phyloP scores from a whole-genome alignment of 176 grass and related monocot species.

The Oryza meyeriana region DNA sequence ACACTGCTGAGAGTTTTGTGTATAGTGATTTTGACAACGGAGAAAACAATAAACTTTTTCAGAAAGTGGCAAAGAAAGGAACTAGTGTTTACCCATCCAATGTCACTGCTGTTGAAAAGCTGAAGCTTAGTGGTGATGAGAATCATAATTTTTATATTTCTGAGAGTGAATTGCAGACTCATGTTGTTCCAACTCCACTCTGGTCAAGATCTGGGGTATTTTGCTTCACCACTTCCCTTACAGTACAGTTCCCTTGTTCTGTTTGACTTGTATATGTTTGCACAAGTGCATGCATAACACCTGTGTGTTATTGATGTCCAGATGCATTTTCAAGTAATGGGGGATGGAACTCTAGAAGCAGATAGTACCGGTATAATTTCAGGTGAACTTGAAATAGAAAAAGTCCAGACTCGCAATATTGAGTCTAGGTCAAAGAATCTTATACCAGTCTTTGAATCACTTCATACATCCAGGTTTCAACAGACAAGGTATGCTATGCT shows the following conservation, averaged over 20 bases:
- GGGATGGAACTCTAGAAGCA: conserved; percentile 36
- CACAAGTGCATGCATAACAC: background rate
- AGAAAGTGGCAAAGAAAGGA: conserved; percentile 56
- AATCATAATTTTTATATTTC: conserved; percentile 73
- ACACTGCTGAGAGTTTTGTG: conserved; percentile 55
- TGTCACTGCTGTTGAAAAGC: conserved; percentile 23
- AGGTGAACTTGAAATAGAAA: conserved; percentile 81
- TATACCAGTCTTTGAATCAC: conserved; percentile 76
- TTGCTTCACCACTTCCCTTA: conserved; percentile 19
- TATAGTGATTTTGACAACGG: conserved; percentile 71
- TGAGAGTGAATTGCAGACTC: conserved; percentile 78
- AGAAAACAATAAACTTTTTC: conserved; percentile 56
- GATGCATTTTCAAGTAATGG: conserved; percentile 81
- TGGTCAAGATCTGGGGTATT: conserved; percentile 87
- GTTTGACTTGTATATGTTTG: conserved; percentile 19
- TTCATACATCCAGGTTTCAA: conserved; percentile 68
- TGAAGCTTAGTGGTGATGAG: conserved; percentile 59
- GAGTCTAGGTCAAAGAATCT: conserved; percentile 80
- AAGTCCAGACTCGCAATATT: conserved; percentile 47
- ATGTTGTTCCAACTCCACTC: conserved; percentile 58
- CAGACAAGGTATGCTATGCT: conserved; percentile 58
- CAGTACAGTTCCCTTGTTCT: conserved; percentile 1
- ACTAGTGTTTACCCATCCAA: conserved; percentile 43
- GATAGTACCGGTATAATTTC: conserved; percentile 10
- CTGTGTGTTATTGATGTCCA: conserved; percentile 35